Evolutionary conservation across 2,329 filamentous ascomycete genomes (phyloP).

Genomic region (Chaetoscypha palmicola): DNA sequence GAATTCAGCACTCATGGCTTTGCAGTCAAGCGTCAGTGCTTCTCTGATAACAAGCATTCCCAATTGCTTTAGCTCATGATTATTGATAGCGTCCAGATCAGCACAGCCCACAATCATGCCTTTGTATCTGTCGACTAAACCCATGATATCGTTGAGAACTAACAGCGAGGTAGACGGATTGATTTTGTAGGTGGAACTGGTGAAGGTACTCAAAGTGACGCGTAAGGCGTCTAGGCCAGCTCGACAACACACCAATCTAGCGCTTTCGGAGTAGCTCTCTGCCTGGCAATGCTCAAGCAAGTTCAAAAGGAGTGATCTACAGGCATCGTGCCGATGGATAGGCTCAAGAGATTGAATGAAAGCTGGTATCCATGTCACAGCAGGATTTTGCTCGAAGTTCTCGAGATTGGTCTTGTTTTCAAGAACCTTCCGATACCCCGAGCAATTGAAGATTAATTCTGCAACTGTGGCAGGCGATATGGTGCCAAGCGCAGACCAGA

Average conservation of each 20-base stretch:
- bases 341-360: conserved; percentile 73
- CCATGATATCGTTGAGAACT: conserved; percentile 58
- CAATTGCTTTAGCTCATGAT: conserved; percentile 46
- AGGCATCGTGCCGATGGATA: conserved; percentile 70
- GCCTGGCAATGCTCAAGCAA: conserved; percentile 62
- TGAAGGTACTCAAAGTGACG: conserved; percentile 50
- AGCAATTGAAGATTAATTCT: conserved; percentile 75
- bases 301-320: conserved; percentile 69
- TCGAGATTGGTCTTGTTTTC: conserved; percentile 49
- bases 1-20: conserved; percentile 62
- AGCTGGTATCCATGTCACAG: conserved; percentile 70
- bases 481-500: conserved; percentile 82
- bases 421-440: conserved; percentile 55
- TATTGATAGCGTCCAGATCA: conserved; percentile 38
- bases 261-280: conserved; percentile 45
- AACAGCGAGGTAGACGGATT: conserved; percentile 48
- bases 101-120: conserved; percentile 51
- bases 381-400: conserved; percentile 46
- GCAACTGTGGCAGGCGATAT: conserved; percentile 73
- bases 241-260: conserved; percentile 54
- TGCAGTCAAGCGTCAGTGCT: conserved; percentile 63
- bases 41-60: conserved; percentile 59
- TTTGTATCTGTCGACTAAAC: conserved; percentile 56
- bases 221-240: conserved; percentile 56
- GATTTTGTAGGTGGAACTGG: conserved; percentile 42